These are phyloP conservation scores for Backusella luteola DNA, from an alignment of 192 early-diverging fungal species.

Conservation along the genomic window DNA sequence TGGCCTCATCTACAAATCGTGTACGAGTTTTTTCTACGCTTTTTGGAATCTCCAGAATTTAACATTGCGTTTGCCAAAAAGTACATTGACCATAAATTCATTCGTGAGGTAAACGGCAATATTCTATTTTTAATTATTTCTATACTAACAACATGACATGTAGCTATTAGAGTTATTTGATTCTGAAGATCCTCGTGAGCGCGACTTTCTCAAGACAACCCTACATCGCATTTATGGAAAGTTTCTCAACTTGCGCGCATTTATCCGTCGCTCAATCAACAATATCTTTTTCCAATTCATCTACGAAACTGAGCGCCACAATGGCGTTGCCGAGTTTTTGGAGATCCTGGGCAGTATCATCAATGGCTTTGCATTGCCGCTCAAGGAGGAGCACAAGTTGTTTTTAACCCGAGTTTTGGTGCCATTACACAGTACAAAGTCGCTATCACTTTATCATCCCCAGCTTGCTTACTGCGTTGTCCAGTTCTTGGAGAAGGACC, in stretches of 20 bases:
- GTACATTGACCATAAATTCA: constrained; percentile 87
- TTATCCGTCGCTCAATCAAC: constrained; percentile 89
- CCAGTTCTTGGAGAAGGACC: constrained; percentile 93
- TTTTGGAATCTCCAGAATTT: constrained; percentile 91
- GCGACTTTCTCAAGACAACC: constrained; percentile 91
- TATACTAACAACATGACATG: background rate
- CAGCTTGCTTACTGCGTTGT: constrained; percentile 92
- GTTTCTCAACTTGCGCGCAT: constrained; percentile 86
- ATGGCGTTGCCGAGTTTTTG: constrained; percentile 88
- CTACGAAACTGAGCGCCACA: constrained; percentile 88
- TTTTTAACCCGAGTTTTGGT: constrained; percentile 85
- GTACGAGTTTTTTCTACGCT: constrained; percentile 89
- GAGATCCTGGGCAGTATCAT: constrained; percentile 95
- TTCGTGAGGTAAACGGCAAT: constrained; percentile 43
- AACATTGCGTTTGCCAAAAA: constrained; percentile 85
- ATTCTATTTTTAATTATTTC: constrained; percentile 1
- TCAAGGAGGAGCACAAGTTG: constrained; percentile 92
- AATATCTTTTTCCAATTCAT: constrained; percentile 91
- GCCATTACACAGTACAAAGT: constrained; percentile 86
- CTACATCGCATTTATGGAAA: constrained; percentile 93
- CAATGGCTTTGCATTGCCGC: constrained; percentile 92
- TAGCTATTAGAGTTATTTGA: constrained; percentile 90
- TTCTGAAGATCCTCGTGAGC: constrained; percentile 88
- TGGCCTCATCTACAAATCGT: constrained; percentile 93
- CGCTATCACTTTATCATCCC: constrained; percentile 83